Conservation (phyloP, 2,329 filamentous ascomycete genomes). For the Colletotrichum sidae region DNA sequence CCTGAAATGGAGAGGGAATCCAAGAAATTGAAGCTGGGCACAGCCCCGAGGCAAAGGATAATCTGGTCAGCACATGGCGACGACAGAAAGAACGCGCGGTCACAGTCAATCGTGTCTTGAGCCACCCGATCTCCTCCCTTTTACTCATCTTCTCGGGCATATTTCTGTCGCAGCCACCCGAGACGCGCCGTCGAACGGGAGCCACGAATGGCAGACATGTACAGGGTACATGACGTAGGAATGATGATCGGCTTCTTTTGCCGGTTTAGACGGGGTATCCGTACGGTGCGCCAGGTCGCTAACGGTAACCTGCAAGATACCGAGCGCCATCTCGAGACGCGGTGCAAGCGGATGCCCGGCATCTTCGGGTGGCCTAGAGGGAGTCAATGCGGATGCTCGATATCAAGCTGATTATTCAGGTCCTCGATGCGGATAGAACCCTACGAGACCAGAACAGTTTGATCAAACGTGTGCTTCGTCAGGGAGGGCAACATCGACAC, state of each 20-base stretch:
- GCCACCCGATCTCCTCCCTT: background rate
- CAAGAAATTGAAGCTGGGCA: conserved; percentile 14
- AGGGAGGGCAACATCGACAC: conserved; percentile 1
- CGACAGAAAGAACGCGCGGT: conserved; percentile 9
- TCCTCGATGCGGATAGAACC: background rate
- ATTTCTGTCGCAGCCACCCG: conserved; percentile 23
- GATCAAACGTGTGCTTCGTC: conserved; percentile 1
- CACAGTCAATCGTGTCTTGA: background rate
- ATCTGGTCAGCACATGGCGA: background rate
- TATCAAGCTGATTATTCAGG: background rate
- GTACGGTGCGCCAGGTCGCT: conserved; percentile 17
- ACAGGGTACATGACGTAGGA: conserved; percentile 26
- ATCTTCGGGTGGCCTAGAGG: conserved; percentile 17
- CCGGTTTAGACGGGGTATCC: conserved; percentile 18
- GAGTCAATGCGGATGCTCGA: conserved; percentile 5
- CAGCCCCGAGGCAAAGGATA: conserved; percentile 7
- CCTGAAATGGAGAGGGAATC: conserved; percentile 1
- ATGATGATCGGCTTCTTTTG: conserved; percentile 31
- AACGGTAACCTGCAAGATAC: conserved; percentile 19
- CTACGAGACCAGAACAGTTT: conserved; percentile 14
- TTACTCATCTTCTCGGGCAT: conserved; percentile 12
- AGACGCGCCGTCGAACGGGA: conserved; percentile 16
- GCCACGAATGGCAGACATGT: conserved; percentile 3
- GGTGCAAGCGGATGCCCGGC: conserved; percentile 21
- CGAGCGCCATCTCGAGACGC: conserved; percentile 7